Conservation (phyloP, 371 early-diverging fungal genomes). For the Syncephalastrum contaminatum region DNA sequence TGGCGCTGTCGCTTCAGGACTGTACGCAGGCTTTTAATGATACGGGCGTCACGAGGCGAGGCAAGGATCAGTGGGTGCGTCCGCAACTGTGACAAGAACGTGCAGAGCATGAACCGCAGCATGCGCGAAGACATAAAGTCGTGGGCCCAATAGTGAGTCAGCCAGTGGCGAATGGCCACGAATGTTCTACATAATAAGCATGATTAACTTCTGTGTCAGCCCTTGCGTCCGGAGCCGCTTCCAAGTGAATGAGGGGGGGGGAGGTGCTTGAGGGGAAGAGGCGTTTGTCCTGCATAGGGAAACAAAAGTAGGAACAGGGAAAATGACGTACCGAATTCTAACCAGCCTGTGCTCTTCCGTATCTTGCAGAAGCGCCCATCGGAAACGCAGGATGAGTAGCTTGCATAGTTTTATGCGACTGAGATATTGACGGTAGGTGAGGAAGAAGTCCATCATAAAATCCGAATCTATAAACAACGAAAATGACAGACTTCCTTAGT, state of each 20-base stretch:
- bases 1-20: constrained; percentile 44
- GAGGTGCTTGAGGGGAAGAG: neutral
- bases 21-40: constrained; percentile 36
- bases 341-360: constrained; percentile 38
- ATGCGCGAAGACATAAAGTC: constrained; percentile 46
- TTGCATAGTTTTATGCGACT: constrained; percentile 49
- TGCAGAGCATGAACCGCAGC: constrained; percentile 45
- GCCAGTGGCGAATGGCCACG: constrained; percentile 52
- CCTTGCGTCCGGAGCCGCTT: no score
- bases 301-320: neutral
- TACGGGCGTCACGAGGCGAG: constrained; percentile 45
- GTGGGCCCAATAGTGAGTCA: constrained; percentile 45
- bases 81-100: constrained; percentile 44
- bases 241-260: no score
- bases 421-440: constrained; percentile 46
- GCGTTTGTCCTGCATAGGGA: neutral
- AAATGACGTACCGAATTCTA: constrained; percentile 39
- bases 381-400: constrained; percentile 44
- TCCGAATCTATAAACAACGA: constrained; percentile 31
- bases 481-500: neutral
- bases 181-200: constrained; percentile 33
- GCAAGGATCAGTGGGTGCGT: constrained; percentile 34
- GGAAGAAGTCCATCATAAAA: constrained; percentile 47
- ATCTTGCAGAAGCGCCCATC: constrained; percentile 48
- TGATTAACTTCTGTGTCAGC: neutral